Base-by-base conservation (phyloP, 176 grass and related monocot genomes). In the Aegilops umbellulata region DNA sequence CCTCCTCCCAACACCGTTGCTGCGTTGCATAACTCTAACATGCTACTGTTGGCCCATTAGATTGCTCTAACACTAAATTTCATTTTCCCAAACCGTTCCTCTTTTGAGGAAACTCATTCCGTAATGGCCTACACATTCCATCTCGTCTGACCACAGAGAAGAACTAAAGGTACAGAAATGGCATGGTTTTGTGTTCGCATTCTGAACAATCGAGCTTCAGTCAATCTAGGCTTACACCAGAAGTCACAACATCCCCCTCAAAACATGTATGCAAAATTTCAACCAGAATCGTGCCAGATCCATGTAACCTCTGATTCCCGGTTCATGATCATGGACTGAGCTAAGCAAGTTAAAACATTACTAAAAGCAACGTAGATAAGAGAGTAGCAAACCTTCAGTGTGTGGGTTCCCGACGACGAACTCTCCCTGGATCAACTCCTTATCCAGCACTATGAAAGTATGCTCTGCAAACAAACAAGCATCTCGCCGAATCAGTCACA, bases 361-460 rank as follows among this genome's bases (percentile, higher is more conserved):
- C 53, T 41, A 41, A 22, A 12, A 27, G 19, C 26, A 80, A 61
- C 64, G 42, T 25, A 46, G 8, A 22, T 2, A 30, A 13, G 3
- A 75, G 29, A 81, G 19, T 20, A 79, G 24, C 1, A 22, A 88
- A 98, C 96, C 93, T 98, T 98, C 93, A 20, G 81, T 75, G 23
- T 94, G 90, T 17, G 93, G 92, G 7, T 94, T 79, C 32, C 90
- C 87, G 0, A 69, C 84, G 30, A 85, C 44, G 72, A 94, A 90
- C 9, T 81, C 62, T 22, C 88, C 92, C 42, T 88, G 30, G 41
- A 99, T 93, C 76, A 96, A 77, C 7, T 91, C 82, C 77, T 94
- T 94, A 51, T 85, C 94, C 44, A 99, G 69, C 51, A 99, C 84
- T 79, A 94, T 91, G 62, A 95, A 98, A 14, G 92, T 99, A 77